Conservation (phyloP, 1,139 yeast genomes). For the Saccharomyces hybrid region DNA sequence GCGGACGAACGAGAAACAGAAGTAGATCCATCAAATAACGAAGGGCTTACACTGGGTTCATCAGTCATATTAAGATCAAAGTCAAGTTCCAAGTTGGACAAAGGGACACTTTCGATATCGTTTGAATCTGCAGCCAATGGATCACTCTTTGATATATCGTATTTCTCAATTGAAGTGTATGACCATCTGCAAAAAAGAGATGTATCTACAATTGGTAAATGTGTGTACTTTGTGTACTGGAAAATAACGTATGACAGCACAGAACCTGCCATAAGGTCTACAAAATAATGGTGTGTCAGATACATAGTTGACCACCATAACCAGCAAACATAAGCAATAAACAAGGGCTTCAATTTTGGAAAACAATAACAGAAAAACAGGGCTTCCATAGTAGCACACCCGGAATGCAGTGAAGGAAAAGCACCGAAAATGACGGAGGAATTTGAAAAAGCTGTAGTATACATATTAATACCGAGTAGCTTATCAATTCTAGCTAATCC, state of each 20-base stretch:
- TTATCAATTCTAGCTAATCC: conserved; percentile 87
- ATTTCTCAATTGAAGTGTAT: conserved; percentile 39
- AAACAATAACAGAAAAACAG: conserved; percentile 75
- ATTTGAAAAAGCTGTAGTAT: conserved; percentile 75
- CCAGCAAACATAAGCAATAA: conserved; percentile 77
- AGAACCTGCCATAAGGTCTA: conserved; percentile 89
- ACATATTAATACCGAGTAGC: conserved; percentile 73
- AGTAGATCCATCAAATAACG: conserved; percentile 24
- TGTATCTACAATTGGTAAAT: conserved; percentile 60
- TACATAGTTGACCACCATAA: conserved; percentile 99
- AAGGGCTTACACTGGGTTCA: conserved; percentile 22
- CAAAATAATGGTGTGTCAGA: conserved; percentile 89
- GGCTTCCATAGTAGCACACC: conserved; percentile 90
- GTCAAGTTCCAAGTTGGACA: conserved; percentile 19
- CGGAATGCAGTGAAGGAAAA: conserved; percentile 92
- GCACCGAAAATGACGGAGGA: conserved; percentile 98
- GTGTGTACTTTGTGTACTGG: conserved; percentile 62
- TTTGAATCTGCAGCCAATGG: conserved; percentile 30
- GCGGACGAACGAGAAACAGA: conserved; percentile 29
- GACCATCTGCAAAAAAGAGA: conserved; percentile 81
- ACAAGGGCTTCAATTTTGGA: conserved; percentile 57
- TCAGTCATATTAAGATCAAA: conserved; percentile 19
- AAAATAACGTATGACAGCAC: conserved; percentile 64
- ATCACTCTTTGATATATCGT: conserved; percentile 31
- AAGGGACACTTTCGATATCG: conserved; percentile 29